A percentile compares a stretch with the other conserved stretches of the same genome.
phyloP scores from a whole-genome alignment of 805 yeast species.

The Zygotorulaspora danielsina region DNA sequence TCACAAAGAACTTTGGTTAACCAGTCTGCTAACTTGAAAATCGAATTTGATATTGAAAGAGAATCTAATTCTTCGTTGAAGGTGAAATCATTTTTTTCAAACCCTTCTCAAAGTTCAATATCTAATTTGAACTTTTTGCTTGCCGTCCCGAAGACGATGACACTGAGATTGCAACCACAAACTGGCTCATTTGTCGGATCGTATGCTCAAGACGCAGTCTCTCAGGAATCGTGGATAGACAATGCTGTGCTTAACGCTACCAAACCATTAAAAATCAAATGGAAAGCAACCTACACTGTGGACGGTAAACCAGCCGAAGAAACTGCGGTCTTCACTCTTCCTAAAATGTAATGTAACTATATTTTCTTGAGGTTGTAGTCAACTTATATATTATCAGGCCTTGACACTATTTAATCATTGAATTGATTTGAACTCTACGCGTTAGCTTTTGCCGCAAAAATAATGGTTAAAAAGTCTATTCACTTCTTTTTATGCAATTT shows the following conservation, averaged over 20 bases:
- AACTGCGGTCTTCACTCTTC: slow-evolving; percentile 49
- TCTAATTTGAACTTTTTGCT: slow-evolving; percentile 53
- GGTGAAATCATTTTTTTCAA: slow-evolving; percentile 51
- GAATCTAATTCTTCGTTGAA: slow-evolving; percentile 38
- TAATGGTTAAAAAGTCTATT: background rate
- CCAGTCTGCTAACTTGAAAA: slow-evolving; percentile 45
- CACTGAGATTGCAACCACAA: slow-evolving; percentile 58
- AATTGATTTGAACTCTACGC: no score
- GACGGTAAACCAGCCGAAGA: slow-evolving; percentile 50
- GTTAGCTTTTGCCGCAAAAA: no score
- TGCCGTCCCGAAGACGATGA: slow-evolving; percentile 66
- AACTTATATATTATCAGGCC: background rate
- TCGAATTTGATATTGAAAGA: slow-evolving; percentile 44
- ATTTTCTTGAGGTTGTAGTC: background rate
- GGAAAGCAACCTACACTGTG: slow-evolving; percentile 59
- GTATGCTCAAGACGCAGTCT: slow-evolving; percentile 45
- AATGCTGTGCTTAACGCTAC: slow-evolving; percentile 33
- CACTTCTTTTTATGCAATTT: background rate
- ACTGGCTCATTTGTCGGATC: slow-evolving; percentile 50
- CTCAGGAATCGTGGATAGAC: slow-evolving; percentile 43
- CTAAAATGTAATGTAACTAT: slow-evolving; percentile 23
- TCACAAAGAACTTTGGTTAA: slow-evolving; percentile 35
- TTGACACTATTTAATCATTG: no score
- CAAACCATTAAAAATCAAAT: slow-evolving; percentile 60
- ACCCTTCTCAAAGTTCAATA: slow-evolving; percentile 43